Evolutionary conservation across 1,139 yeast species (phyloP), one percentile per base, ranked within the genome.

Genomic region (Pichia sp.): DNA sequence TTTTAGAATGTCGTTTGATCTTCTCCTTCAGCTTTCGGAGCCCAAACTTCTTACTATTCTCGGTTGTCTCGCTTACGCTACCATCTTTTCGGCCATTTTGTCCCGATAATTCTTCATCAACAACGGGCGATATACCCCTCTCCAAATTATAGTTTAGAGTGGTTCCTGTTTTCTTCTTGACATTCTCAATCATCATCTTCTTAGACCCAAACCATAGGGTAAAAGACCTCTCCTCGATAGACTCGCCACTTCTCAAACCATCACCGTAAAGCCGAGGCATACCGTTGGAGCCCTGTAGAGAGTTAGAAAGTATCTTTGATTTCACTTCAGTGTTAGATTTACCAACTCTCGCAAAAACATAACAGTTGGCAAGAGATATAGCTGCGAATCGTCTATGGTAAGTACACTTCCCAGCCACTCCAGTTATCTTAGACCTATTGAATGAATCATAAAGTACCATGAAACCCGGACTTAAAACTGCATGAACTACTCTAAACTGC

Each of bases 241-340:
- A 85, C 48, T 88, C 97, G 6, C 74, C 64, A 2, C 93, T 80
- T 46, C 69, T 70, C 88, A 94, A 84, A 0, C 96, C 96, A 57
- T 87, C 94, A 1, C 71, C 60, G 52, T 82, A 86, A 0, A 80
- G 64, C 27, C 94, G 62, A 0, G 96, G 94, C 29, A 82, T 55
- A 0, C 78, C 53, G 36, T 69, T 41, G 68, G 62, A 22, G 59
- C 56, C 2, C 63, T 61, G 40, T 72, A 74, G 36, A 9, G 22
- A 20, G 22, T 32, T 24, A 9, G 37, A 30, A 23, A 32, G 19
- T 5, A 20, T 15, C 20, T 34, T 28, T 13, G 21, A 26, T 8
- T 29, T 33, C 6, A 17, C 19, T 12, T 30, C 30, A 18, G 30
- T 15, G 10, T 15, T 22, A 12, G 67, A 66, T 1, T 91, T 74